These are phyloP conservation scores for Penicillium capsulatum DNA, from an alignment of 2,329 filamentous ascomycete species.

Conservation along the genomic window DNA sequence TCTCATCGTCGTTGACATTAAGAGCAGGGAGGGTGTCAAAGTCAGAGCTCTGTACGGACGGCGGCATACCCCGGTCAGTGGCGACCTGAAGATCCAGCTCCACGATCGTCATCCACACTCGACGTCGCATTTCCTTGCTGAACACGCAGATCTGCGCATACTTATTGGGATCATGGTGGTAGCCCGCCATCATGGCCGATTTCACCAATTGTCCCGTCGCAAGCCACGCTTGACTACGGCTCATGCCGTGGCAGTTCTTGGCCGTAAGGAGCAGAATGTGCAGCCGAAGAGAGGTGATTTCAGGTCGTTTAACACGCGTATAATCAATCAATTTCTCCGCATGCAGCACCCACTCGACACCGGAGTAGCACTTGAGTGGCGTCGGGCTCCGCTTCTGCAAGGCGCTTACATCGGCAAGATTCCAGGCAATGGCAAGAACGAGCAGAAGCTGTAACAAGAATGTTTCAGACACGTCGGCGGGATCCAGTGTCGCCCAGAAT, in stretches of 20 bases:
- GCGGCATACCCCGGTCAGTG: slow-evolving; percentile 53
- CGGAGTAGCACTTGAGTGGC: slow-evolving; percentile 30
- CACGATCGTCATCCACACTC: slow-evolving; percentile 55
- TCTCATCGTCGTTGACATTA: slow-evolving; percentile 51
- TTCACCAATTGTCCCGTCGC: slow-evolving; percentile 49
- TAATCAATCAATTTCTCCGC: slow-evolving; percentile 83
- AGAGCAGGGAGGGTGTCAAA: slow-evolving; percentile 49
- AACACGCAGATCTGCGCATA: slow-evolving; percentile 36
- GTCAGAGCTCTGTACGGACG: slow-evolving; percentile 40
- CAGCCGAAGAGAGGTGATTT: slow-evolving; percentile 49
- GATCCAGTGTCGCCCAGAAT: slow-evolving; percentile 32
- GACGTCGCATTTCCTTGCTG: slow-evolving; percentile 47
- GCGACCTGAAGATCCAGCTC: slow-evolving; percentile 56
- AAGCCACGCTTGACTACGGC: slow-evolving; percentile 53
- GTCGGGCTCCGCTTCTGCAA: slow-evolving; percentile 28
- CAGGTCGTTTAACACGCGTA: slow-evolving; percentile 57
- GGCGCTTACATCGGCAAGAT: slow-evolving; percentile 28
- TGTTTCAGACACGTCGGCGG: slow-evolving; percentile 25
- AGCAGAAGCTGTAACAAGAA: slow-evolving; percentile 38
- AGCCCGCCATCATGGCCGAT: slow-evolving; percentile 51
- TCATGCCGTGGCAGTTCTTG: slow-evolving; percentile 49
- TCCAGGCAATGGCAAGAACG: slow-evolving; percentile 39
- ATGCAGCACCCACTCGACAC: slow-evolving; percentile 74
- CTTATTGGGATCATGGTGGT: slow-evolving; percentile 44
- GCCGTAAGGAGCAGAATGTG: slow-evolving; percentile 51